These are phyloP conservation scores for Casuarina cunninghamiana DNA, from an alignment of 306 rosid species.

Conservation along the genomic window DNA sequence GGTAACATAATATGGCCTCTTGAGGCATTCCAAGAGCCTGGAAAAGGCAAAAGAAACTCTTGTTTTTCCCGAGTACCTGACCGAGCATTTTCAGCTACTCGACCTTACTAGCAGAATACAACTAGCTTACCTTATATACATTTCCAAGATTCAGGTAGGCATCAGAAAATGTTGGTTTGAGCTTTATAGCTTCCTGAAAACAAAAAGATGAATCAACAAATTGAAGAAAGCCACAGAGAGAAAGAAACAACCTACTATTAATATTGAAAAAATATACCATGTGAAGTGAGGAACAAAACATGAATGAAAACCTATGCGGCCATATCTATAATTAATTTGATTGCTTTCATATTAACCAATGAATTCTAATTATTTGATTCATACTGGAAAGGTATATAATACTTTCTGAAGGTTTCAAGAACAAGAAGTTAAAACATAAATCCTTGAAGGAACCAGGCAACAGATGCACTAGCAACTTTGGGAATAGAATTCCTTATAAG, in stretches of 20 bases:
- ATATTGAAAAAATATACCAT: not conserved
- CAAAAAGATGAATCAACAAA: not conserved
- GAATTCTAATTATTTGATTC: not conserved
- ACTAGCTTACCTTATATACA: slow-evolving; percentile 90
- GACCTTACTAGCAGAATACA: slow-evolving; percentile 41
- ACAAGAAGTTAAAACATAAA: not conserved
- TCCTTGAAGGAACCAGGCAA: not conserved
- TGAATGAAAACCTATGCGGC: not conserved
- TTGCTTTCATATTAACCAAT: not conserved
- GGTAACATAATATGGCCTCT: slow-evolving; percentile 94
- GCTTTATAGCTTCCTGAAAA: slow-evolving; percentile 93
- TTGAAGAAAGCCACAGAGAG: slow-evolving; percentile 4
- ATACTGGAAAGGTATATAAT: not conserved
- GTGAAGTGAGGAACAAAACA: not conserved
- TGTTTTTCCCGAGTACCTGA: slow-evolving; percentile 45
- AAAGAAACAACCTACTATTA: not conserved
- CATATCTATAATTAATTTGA: not conserved
- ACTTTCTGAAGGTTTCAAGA: not conserved
- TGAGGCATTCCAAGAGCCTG: slow-evolving; percentile 96
- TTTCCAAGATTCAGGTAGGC: slow-evolving; percentile 99
- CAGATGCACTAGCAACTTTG: not conserved
- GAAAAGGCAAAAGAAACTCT: slow-evolving; percentile 47
- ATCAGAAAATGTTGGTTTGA: slow-evolving; percentile 96
- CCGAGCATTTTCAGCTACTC: slow-evolving; percentile 48
- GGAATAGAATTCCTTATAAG: not conserved